Conservation (phyloP, 2,329 filamentous ascomycete species). For the Aspergillus tubingensis region DNA sequence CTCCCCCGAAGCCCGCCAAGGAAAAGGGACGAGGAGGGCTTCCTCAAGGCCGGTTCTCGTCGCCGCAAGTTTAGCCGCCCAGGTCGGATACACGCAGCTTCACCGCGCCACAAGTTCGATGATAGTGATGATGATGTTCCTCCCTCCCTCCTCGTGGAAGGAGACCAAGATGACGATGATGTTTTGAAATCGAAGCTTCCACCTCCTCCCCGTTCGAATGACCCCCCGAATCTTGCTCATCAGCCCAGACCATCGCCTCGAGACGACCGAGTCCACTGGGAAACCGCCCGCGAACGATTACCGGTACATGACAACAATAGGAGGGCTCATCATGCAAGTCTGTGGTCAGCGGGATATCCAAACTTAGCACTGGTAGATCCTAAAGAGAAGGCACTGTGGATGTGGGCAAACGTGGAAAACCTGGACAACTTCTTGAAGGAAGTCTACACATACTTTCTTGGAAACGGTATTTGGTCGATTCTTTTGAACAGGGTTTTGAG, state of each 20-base stretch:
- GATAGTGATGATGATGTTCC: conserved; percentile 66
- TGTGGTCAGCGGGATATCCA: conserved; percentile 33
- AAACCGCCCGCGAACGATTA: conserved; percentile 49
- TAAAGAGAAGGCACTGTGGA: conserved; percentile 81
- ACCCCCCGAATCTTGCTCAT: conserved; percentile 24
- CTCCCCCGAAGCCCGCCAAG: conserved; percentile 33
- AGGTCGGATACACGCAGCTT: conserved; percentile 34
- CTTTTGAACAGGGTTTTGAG: conserved; percentile 70
- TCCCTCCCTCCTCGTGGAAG: conserved; percentile 63
- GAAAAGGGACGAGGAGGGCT: conserved; percentile 16
- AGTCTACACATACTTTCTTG: conserved; percentile 83
- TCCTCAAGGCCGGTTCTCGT: conserved; percentile 23
- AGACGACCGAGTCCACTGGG: conserved; percentile 53
- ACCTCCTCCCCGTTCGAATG: conserved; percentile 34
- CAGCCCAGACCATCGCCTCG: conserved; percentile 47
- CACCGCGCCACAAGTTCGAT: conserved; percentile 42
- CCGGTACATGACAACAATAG: conserved; percentile 28
- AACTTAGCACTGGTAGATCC: conserved; percentile 54
- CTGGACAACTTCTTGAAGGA: conserved; percentile 83
- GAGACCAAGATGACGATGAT: conserved; percentile 43
- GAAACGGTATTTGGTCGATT: conserved; percentile 83
- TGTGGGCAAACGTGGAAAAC: conserved; percentile 89
- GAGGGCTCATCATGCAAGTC: conserved; percentile 21
- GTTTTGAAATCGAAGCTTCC: conserved; percentile 42
- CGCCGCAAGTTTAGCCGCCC: conserved; percentile 33